Conservation (phyloP, 371 early-diverging fungal species). For the Thermomucor indicae-seudaticae region DNA sequence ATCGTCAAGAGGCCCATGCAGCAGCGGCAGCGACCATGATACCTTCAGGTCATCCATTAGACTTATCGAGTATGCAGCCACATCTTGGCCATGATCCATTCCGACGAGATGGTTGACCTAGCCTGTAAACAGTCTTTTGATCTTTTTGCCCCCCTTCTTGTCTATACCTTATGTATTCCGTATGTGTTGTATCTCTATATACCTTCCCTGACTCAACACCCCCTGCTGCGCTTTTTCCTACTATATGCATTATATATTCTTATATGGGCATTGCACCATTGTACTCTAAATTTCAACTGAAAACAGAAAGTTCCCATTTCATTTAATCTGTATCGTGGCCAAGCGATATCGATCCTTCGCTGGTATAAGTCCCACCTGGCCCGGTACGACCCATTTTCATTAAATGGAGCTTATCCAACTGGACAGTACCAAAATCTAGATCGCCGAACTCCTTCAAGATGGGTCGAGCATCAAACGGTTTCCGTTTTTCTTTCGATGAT, state of each 20-base stretch:
- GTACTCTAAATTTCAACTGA: background rate
- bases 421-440: constrained; percentile 23
- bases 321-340: no score
- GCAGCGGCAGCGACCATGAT: constrained; percentile 16
- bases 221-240: background rate
- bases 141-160: background rate
- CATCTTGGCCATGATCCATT: constrained; percentile 19
- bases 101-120: constrained; percentile 19
- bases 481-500: constrained; percentile 5
- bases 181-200: constrained; percentile 1
- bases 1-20: constrained; percentile 9
- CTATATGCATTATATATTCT: background rate
- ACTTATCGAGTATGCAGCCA: constrained; percentile 17
- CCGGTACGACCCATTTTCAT: constrained; percentile 32
- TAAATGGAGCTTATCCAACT: constrained; percentile 26
- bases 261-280: background rate
- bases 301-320: no score
- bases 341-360: constrained; percentile 25
- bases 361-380: constrained; percentile 23
- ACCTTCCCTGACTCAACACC: background rate
- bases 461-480: constrained; percentile 25
- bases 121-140: background rate
- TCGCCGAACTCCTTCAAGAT: constrained; percentile 21
- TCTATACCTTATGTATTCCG: constrained; percentile 1
- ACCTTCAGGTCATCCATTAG: constrained; percentile 28